These are phyloP conservation scores for Cryptococcus sp. DNA, from an alignment of 1,284 basidiomycete genomes.

Conservation along the genomic window DNA sequence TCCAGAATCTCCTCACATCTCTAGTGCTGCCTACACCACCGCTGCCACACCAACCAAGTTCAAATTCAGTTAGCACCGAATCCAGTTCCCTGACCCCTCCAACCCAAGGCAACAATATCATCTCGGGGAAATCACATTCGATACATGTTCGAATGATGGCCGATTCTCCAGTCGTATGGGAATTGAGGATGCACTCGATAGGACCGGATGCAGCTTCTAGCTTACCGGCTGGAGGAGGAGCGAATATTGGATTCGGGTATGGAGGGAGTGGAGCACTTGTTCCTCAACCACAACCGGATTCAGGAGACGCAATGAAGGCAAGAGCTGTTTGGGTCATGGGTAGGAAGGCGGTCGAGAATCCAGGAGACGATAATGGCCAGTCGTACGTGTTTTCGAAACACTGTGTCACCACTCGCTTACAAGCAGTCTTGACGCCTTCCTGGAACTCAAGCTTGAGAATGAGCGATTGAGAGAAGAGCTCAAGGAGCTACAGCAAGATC, in stretches of 20 bases:
- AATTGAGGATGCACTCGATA: conserved; percentile 31
- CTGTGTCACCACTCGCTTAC: background rate
- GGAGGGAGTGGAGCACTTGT: conserved; percentile 19
- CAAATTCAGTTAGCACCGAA: conserved; percentile 8
- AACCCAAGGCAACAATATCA: background rate
- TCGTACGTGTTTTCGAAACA: conserved; percentile 12
- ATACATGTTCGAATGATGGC: conserved; percentile 24
- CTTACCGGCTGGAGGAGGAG: conserved; percentile 2
- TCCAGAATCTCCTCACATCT: conserved; percentile 21
- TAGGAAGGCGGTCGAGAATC: conserved; percentile 21
- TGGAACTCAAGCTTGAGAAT: conserved; percentile 47
- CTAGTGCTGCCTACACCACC: conserved; percentile 15
- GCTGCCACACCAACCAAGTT: conserved; percentile 11
- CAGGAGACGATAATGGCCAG: conserved; percentile 19
- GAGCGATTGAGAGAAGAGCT: conserved; percentile 42
- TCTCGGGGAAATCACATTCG: conserved; percentile 17
- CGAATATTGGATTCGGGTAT: conserved; percentile 3
- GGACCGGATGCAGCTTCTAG: conserved; percentile 18
- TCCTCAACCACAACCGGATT: conserved; percentile 2
- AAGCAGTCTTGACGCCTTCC: conserved; percentile 36
- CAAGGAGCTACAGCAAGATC: conserved; percentile 29
- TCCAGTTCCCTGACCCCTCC: conserved; percentile 3
- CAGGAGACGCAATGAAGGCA: conserved; percentile 15
- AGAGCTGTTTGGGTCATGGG: conserved; percentile 46
- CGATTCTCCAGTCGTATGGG: conserved; percentile 27